Evolutionary conservation across 2,329 filamentous ascomycete species (phyloP).

Genomic region (Pseudogymnoascus sp.): DNA sequence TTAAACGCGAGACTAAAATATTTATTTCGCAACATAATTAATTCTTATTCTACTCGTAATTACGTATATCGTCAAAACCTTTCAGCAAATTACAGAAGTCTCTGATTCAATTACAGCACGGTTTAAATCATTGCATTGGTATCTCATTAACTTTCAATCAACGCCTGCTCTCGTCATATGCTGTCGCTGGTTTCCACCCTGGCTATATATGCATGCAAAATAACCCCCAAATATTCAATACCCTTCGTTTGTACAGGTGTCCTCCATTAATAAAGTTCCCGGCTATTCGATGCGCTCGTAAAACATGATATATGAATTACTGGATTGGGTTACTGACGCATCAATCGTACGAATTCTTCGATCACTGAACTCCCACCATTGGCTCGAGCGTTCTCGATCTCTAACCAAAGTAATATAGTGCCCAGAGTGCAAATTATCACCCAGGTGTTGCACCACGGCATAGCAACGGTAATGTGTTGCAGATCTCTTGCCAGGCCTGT

Average conservation of each 20-base stretch:
- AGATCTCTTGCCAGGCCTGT: constrained; percentile 17
- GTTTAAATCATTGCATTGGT: constrained; percentile 2
- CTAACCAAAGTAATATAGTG: constrained; percentile 22
- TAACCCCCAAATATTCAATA: constrained; percentile 1
- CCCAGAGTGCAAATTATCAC: constrained; percentile 16
- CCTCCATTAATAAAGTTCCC: not conserved
- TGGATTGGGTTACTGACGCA: constrained; percentile 9
- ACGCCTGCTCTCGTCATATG: constrained; percentile 1
- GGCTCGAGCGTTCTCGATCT: constrained; percentile 17
- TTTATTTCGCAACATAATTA: not conserved
- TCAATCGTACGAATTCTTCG: constrained; percentile 6
- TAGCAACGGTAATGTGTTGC: constrained; percentile 66
- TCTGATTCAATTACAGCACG: not conserved
- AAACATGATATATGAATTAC: constrained; percentile 12
- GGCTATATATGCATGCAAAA: constrained; percentile 4
- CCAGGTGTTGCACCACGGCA: constrained; percentile 53
- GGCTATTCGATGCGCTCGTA: constrained; percentile 11
- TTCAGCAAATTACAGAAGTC: not conserved
- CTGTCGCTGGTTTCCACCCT: not conserved
- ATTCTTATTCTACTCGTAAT: not conserved
- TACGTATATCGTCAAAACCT: not conserved
- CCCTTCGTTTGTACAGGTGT: not conserved
- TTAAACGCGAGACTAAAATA: not conserved
- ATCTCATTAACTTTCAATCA: constrained; percentile 5
- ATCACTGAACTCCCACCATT: constrained; percentile 10